phyloP scores from a whole-genome alignment of 2,329 filamentous ascomycete species.

The Colletotrichum scovillei region DNA sequence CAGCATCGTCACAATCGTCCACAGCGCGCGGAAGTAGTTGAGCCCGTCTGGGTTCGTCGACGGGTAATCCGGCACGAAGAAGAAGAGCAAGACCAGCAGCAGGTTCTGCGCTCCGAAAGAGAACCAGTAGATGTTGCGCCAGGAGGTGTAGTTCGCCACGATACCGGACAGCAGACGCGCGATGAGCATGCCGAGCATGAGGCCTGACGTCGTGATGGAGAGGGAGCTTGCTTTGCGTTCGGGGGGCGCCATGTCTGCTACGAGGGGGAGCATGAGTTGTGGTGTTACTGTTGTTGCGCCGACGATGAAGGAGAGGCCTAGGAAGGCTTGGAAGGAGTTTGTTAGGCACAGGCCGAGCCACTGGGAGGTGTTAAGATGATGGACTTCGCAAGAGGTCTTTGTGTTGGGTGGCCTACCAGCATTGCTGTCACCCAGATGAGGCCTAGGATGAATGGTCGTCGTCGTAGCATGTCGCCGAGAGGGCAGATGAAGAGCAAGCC shows the following conservation, averaged over 20 bases:
- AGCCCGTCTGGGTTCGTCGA: constrained; percentile 74
- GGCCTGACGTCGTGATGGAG: constrained; percentile 79
- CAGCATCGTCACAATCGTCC: constrained; percentile 72
- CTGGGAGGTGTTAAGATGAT: constrained; percentile 40
- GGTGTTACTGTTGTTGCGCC: constrained; percentile 86
- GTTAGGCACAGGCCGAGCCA: constrained; percentile 81
- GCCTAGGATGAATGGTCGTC: constrained; percentile 75
- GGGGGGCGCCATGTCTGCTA: constrained; percentile 80
- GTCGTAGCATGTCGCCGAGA: constrained; percentile 75
- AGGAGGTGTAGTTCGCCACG: constrained; percentile 77
- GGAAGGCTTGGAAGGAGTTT: constrained; percentile 71
- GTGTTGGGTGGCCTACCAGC: constrained; percentile 59
- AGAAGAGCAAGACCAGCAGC: constrained; percentile 73
- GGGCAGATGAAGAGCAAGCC: constrained; percentile 82
- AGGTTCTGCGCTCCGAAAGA: constrained; percentile 77
- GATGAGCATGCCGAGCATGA: constrained; percentile 80
- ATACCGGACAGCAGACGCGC: constrained; percentile 82
- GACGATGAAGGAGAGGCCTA: constrained; percentile 77
- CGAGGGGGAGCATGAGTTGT: constrained; percentile 82
- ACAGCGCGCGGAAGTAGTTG: constrained; percentile 74
- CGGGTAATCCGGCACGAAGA: constrained; percentile 86
- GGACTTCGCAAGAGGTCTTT: accelerated
- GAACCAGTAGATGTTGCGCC: constrained; percentile 85
- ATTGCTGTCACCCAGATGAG: constrained; percentile 77
- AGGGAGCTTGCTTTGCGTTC: constrained; percentile 76